phyloP scores from a whole-genome alignment of 148 eudicot species.

The Nyssa sinensis region DNA sequence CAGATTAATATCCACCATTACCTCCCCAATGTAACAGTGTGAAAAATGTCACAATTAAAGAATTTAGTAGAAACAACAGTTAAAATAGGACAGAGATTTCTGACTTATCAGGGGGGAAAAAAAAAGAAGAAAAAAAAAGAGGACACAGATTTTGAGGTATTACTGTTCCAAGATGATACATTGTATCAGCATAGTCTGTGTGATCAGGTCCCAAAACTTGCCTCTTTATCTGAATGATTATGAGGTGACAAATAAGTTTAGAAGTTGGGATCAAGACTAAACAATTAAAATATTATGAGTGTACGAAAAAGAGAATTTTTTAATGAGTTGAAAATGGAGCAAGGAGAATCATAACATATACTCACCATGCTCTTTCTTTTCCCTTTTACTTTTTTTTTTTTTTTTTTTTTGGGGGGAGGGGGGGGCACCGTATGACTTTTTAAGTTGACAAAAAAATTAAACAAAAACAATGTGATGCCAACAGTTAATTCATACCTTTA shows the following conservation, averaged over 20 bases:
- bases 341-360: neutral
- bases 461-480: neutral
- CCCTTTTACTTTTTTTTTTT: no score
- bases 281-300: neutral
- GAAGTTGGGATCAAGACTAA: neutral
- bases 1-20: no score
- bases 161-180: constrained; percentile 95
- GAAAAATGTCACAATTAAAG: neutral
- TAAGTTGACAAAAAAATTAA: neutral
- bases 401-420: neutral
- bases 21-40: neutral
- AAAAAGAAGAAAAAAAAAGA: neutral
- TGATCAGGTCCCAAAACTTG: constrained; percentile 82
- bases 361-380: neutral
- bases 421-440: neutral
- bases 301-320: no score
- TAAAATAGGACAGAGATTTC: constrained; percentile 1
- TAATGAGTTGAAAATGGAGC: neutral
- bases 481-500: constrained; percentile 57
- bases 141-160: constrained; percentile 14
- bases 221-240: constrained; percentile 68
- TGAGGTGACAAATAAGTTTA: constrained; percentile 6
- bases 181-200: constrained; percentile 86
- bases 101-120: no score
- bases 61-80: neutral